phyloP scores from a whole-genome alignment of 352 stramenopile species.

The Phytophthora pisi region DNA sequence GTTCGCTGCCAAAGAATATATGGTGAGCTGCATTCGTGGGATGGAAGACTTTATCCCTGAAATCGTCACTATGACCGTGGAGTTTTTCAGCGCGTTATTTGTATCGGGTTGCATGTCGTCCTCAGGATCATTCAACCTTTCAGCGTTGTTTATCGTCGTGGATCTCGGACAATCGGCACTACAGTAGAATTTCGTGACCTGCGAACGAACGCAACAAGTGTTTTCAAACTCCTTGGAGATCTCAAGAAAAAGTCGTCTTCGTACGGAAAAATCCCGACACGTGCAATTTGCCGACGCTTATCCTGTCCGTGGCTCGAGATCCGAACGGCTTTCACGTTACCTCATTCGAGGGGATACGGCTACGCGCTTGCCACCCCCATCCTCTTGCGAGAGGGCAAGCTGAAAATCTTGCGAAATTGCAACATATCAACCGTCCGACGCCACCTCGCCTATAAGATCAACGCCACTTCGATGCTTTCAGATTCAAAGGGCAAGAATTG shows the following conservation, averaged over 20 bases:
- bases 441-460: too few relatives aligned
- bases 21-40: background rate
- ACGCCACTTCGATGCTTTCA: too few relatives aligned
- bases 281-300: background rate
- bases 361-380: background rate
- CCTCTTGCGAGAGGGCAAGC: background rate
- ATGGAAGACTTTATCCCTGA: background rate
- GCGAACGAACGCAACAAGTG: background rate
- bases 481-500: background rate
- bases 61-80: background rate
- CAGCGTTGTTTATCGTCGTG: background rate
- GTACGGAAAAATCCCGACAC: background rate
- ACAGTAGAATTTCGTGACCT: background rate
- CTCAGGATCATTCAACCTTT: background rate
- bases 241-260: background rate
- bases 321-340: too few relatives aligned
- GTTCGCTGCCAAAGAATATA: background rate
- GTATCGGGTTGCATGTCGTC: background rate
- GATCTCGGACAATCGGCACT: background rate
- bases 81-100: background rate
- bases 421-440: too few relatives aligned
- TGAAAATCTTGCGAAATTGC: background rate
- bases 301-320: background rate
- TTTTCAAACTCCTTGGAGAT: background rate
- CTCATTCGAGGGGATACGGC: background rate